Percentiles rank a stretch among this genome's conserved stretches.
phyloP scores from a whole-genome alignment of 2,329 filamentous ascomycete species.

The Cordyceps farinosa region DNA sequence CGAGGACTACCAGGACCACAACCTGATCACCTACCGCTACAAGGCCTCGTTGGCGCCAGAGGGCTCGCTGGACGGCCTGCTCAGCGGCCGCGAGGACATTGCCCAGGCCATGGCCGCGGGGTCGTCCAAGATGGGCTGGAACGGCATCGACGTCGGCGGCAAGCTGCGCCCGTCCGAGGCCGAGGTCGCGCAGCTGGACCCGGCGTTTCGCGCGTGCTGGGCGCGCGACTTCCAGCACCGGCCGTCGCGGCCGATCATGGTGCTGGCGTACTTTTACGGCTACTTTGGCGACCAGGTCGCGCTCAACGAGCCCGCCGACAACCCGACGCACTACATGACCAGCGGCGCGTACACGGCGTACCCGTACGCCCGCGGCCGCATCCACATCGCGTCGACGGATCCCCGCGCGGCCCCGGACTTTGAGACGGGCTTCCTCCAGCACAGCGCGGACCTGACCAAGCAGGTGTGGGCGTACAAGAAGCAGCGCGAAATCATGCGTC shows the following conservation, averaged over 20 bases:
- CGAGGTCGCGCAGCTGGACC: constrained; percentile 48
- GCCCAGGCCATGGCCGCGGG: constrained; percentile 24
- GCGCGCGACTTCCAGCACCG: constrained; percentile 43
- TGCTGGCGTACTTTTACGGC: constrained; percentile 23
- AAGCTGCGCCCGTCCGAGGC: constrained; percentile 52
- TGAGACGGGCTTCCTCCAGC: constrained; percentile 48
- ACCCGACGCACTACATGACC: constrained; percentile 45
- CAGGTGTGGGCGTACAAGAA: constrained; percentile 63
- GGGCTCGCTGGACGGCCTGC: constrained; percentile 40
- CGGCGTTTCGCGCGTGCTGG: constrained; percentile 49
- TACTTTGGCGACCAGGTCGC: constrained; percentile 28
- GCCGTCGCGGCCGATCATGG: constrained; percentile 26
- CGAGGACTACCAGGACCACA: constrained; percentile 42
- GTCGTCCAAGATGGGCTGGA: constrained; percentile 48
- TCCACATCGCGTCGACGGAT: constrained; percentile 47
- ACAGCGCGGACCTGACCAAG: constrained; percentile 49
- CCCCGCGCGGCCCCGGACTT: constrained; percentile 41
- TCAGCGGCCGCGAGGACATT: constrained; percentile 22
- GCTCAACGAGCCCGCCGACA: constrained; percentile 30
- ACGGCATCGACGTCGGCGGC: constrained; percentile 48
- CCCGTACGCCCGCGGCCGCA: constrained; percentile 55
- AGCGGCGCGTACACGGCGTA: constrained; percentile 53
- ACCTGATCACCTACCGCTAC: constrained; percentile 50
- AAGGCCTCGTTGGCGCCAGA: constrained; percentile 40
- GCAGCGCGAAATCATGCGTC: constrained; percentile 54